Evolutionary conservation across 2,329 filamentous ascomycete genomes (phyloP).

Genomic region (Colletotrichum orchidophilum): DNA sequence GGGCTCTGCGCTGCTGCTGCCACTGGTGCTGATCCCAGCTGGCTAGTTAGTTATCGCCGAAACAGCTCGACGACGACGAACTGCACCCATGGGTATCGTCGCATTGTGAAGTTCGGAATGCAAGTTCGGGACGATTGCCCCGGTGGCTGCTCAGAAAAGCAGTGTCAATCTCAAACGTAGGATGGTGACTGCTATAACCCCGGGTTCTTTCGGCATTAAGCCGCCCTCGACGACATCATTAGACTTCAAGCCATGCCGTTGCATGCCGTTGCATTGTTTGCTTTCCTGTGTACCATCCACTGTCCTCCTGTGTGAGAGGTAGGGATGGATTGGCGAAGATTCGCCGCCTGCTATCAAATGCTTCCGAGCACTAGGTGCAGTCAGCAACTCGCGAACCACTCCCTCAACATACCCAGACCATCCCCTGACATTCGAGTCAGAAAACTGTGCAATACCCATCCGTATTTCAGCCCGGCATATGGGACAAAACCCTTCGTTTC

Average conservation of each 20-base stretch:
- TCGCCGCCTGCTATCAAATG: neutral
- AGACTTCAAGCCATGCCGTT: neutral
- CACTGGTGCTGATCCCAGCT: neutral
- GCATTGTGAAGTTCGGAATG: no score
- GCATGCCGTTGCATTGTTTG: neutral
- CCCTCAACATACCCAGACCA: neutral
- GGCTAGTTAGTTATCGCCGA: neutral
- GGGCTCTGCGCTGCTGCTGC: slow-evolving; percentile 10
- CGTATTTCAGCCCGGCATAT: slow-evolving; percentile 10
- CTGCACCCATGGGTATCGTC: no score
- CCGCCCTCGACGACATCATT: neutral
- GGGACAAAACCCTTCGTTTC: neutral
- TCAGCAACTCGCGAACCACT: neutral
- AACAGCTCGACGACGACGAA: no score
- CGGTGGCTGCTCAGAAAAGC: neutral
- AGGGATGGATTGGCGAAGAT: slow-evolving; percentile 6
- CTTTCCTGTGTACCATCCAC: neutral
- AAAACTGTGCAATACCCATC: neutral
- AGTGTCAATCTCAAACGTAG: neutral
- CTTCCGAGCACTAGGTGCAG: neutral
- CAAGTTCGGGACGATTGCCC: neutral
- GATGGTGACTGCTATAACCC: neutral
- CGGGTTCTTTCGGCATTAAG: neutral
- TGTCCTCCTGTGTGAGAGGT: neutral
- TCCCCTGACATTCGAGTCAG: slow-evolving; percentile 17